A percentile compares a stretch with the other conserved stretches of the same genome.
phyloP scores from a whole-genome alignment of 495 filamentous ascomycete species.

The Neurospora africana region DNA sequence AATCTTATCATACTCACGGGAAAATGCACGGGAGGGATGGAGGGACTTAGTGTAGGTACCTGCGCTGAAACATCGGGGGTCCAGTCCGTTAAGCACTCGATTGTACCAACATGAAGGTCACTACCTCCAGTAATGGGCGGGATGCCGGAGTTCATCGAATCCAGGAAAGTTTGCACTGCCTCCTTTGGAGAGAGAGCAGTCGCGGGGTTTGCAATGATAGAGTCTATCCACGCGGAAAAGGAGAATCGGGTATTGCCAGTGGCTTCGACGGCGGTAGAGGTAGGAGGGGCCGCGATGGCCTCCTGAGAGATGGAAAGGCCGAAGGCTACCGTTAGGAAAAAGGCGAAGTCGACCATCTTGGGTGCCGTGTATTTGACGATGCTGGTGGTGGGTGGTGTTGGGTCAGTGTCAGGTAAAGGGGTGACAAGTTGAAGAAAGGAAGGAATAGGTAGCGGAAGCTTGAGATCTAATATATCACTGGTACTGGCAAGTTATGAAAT shows the following conservation, averaged over 20 bases:
- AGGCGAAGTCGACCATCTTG: not conserved
- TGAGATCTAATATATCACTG: not conserved
- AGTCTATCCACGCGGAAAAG: not conserved
- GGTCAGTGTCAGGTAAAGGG: no score
- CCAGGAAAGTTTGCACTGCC: not conserved
- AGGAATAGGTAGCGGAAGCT: no score
- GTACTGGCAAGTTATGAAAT: not conserved
- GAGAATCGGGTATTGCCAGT: not conserved
- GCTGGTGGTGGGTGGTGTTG: no score
- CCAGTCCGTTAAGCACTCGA: no score
- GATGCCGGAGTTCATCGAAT: not conserved
- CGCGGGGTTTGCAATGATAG: not conserved
- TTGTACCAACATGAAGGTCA: no score
- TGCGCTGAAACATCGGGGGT: no score
- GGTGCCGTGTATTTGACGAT: not conserved
- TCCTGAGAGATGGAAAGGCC: not conserved
- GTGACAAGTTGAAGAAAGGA: no score
- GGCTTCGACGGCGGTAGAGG: not conserved
- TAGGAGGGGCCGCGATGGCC: not conserved
- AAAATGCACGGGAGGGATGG: no score
- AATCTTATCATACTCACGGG: no score
- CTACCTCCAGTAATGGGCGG: no score
- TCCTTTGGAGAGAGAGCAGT: not conserved
- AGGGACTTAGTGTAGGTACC: no score
- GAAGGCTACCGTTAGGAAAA: not conserved